Evolutionary conservation across 352 stramenopile genomes (phyloP), one percentile per base, ranked within the genome.

Genomic region (Saprolegnia diclina): DNA sequence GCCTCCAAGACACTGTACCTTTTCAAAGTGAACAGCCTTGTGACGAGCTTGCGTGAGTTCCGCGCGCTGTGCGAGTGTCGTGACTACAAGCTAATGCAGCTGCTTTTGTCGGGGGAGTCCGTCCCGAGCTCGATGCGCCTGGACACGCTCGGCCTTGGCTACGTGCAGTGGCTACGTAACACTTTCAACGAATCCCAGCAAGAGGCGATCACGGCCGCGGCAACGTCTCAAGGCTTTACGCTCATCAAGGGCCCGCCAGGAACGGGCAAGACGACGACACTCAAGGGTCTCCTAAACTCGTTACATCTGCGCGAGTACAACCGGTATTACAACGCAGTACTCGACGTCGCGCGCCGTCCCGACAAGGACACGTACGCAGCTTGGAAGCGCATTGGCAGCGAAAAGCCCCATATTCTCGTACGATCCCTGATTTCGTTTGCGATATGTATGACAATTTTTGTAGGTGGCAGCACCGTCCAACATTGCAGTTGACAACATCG

Each of bases 401-500:
- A 95, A 70, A 97, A 97, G 67, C 91, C 91, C n/a, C 88, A 97
- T 54, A 97, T 97, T 61, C 71, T 97, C 72, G 88, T 89, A 79
- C 44, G 75, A 22, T 53, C 53, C 18, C 18, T 37, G 32, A 0
- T 65, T 5, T 14, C 16, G 48, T 26, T 4, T 70, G 71, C 26
- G 14, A n/a, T 18, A 38, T 19, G 62, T 19, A 19, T 19, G 18
- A 21, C 29, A 35, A 24, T 11, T 61, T 44, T 21, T 19, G 16
- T 56, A 89, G 82, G 82, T 97, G 26, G 91, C 87, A 13, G 94
- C 95, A 13, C 95, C 94, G 13, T 98, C 91, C 26, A 99, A 99
- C 79, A 92, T 91, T 66, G 95, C 94, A 21, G 91, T 98, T 0
- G 95, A 99, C 70, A 98, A 98, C 71, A 94, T 99, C 38, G 93